Evolutionary conservation across 176 grass and related monocot species (phyloP).

Genomic region (Oryza punctata): DNA sequence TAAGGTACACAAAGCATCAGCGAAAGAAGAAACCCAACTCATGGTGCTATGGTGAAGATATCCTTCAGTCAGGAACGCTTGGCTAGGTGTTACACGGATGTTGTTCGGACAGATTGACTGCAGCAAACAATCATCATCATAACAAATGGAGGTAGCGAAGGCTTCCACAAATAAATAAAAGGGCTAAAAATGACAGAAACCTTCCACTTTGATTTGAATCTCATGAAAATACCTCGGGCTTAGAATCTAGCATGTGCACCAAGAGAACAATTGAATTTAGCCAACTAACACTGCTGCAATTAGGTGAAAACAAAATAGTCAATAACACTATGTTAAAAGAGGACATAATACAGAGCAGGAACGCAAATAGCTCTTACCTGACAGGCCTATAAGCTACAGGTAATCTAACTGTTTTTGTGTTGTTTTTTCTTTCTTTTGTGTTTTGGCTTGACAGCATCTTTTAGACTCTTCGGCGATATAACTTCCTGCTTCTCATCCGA

Average conservation of each 20-base stretch:
- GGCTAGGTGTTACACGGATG: neutral
- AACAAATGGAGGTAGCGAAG: neutral
- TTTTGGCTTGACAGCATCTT: constrained; percentile 85
- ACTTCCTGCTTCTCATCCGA: constrained; percentile 48
- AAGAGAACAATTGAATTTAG: constrained; percentile 13
- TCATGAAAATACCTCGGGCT: neutral
- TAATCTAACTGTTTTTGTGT: constrained; percentile 36
- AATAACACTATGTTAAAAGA: neutral
- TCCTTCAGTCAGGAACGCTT: neutral
- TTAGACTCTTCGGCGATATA: constrained; percentile 70
- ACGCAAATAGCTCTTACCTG: constrained; percentile 8
- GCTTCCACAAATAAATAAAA: neutral
- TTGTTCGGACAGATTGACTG: neutral
- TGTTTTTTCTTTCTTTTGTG: constrained; percentile 71
- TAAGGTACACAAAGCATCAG: neutral
- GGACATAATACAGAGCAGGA: neutral
- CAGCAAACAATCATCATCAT: neutral
- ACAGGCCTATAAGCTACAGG: constrained; percentile 8
- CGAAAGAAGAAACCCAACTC: neutral
- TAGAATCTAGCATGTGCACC: constrained; percentile 23
- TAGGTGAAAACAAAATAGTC: neutral
- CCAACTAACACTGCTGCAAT: neutral
- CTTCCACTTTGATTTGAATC: neutral
- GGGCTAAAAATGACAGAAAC: neutral
- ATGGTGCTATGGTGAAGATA: neutral